phyloP scores from a whole-genome alignment of 2,329 filamentous ascomycete genomes.

The Massarina eburnea region DNA sequence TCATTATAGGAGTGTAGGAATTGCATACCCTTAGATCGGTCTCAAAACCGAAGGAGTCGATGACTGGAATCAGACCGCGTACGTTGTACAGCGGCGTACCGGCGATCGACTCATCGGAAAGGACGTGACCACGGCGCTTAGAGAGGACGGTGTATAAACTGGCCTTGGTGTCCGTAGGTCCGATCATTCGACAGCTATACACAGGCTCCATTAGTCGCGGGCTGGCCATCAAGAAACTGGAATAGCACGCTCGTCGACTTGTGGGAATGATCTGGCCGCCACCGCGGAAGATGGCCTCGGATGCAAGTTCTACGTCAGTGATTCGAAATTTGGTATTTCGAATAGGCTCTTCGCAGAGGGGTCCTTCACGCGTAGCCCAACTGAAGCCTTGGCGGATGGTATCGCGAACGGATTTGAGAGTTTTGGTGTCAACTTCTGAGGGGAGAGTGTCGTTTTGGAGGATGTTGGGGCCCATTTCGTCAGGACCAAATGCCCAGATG shows the following conservation, averaged over 20 bases:
- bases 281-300: constrained; percentile 90
- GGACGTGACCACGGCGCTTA: constrained; percentile 83
- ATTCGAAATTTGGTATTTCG: constrained; percentile 98
- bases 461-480: constrained; percentile 93
- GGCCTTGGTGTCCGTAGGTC: constrained; percentile 83
- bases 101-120: constrained; percentile 90
- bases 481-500: constrained; percentile 98
- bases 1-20: background rate
- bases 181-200: constrained; percentile 90
- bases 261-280: constrained; percentile 98
- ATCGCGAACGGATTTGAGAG: constrained; percentile 83
- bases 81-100: constrained; percentile 94
- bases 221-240: constrained; percentile 94
- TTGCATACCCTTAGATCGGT: constrained; percentile 72
- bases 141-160: constrained; percentile 91
- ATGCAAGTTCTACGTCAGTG: constrained; percentile 83
- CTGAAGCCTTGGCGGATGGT: constrained; percentile 94
- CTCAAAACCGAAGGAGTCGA: constrained; percentile 97
- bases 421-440: constrained; percentile 90
- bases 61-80: constrained; percentile 87
- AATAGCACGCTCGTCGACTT: constrained; percentile 88
- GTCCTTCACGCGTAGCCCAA: constrained; percentile 94
- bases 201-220: constrained; percentile 96
- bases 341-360: constrained; percentile 97
- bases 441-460: constrained; percentile 95